These are phyloP conservation scores for Durotheca rogersii DNA, from an alignment of 495 filamentous ascomycete species.

Conservation along the genomic window DNA sequence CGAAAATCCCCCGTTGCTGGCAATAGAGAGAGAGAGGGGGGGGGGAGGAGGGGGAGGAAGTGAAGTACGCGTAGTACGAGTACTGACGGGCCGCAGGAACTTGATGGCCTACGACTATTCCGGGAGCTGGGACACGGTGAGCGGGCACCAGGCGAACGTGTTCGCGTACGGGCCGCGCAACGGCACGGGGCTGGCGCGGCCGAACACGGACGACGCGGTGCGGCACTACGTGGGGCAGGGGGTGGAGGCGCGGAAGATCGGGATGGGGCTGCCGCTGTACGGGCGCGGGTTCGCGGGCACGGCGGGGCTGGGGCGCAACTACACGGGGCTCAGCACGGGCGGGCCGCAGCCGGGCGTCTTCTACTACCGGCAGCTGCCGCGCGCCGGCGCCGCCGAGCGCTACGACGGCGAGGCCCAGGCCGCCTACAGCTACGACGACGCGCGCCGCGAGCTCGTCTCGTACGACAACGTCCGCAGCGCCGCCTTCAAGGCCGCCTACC, in stretches of 20 bases:
- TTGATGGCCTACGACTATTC: constrained; percentile 80
- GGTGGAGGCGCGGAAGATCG: constrained; percentile 66
- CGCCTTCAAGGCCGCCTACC: constrained; percentile 63
- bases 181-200: constrained; percentile 59
- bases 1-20: too few species aligned
- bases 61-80: too few species aligned
- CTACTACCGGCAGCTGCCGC: constrained; percentile 68
- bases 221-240: constrained; percentile 64
- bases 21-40: too few species aligned
- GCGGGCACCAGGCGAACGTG: constrained; percentile 78
- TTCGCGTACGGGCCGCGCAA: constrained; percentile 55
- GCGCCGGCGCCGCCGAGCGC: constrained; percentile 47
- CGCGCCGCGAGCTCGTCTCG: constrained; percentile 61
- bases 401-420: constrained; percentile 57
- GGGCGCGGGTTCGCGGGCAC: constrained; percentile 77
- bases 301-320: constrained; percentile 66
- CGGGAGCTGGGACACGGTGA: constrained; percentile 65
- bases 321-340: constrained; percentile 64
- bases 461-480: constrained; percentile 70
- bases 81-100: constrained; percentile 54
- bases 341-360: constrained; percentile 75
- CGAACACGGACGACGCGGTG: constrained; percentile 66
- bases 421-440: constrained; percentile 68
- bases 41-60: too few species aligned
- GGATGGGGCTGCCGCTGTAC: constrained; percentile 84